Conservation (phyloP, 371 early-diverging fungal genomes). For the Rhizopus stolonifer region DNA sequence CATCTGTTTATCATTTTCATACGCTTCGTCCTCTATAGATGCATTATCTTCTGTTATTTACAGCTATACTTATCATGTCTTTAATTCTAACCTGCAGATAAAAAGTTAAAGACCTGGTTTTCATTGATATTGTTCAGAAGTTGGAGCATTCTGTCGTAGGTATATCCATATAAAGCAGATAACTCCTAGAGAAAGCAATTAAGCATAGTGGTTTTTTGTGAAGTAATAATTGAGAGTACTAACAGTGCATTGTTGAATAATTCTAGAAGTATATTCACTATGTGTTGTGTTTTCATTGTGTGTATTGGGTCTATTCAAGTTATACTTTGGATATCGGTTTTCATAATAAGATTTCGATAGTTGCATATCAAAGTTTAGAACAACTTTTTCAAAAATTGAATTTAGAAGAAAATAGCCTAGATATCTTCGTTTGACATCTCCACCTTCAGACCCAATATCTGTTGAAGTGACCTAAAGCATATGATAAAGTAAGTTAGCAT, state of each 20-base stretch:
- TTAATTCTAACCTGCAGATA: conserved; percentile 1
- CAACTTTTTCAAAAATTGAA: conserved; percentile 12
- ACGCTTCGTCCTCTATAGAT: conserved; percentile 4
- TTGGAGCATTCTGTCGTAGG: conserved; percentile 7
- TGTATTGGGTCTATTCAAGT: background rate
- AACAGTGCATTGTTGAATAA: conserved; percentile 14
- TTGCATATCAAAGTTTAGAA: conserved; percentile 17
- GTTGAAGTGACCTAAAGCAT: conserved; percentile 1
- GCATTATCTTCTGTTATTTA: background rate
- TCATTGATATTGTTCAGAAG: background rate
- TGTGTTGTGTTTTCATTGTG: background rate
- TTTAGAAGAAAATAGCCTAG: conserved; percentile 14
- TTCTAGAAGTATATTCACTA: background rate
- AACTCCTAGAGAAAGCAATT: conserved; percentile 4
- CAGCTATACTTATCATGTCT: background rate
- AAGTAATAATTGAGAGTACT: background rate
- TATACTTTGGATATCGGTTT: conserved; percentile 8
- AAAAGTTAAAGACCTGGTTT: background rate
- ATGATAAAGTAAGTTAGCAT: too few species aligned
- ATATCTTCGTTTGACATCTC: conserved; percentile 21
- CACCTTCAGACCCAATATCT: conserved; percentile 19
- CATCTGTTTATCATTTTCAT: conserved; percentile 21
- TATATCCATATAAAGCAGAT: conserved; percentile 1
- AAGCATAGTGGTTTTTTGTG: background rate
- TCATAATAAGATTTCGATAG: conserved; percentile 19